Conservation (phyloP, 2,329 filamentous ascomycete species). For the Aspergillus luchuensis region DNA sequence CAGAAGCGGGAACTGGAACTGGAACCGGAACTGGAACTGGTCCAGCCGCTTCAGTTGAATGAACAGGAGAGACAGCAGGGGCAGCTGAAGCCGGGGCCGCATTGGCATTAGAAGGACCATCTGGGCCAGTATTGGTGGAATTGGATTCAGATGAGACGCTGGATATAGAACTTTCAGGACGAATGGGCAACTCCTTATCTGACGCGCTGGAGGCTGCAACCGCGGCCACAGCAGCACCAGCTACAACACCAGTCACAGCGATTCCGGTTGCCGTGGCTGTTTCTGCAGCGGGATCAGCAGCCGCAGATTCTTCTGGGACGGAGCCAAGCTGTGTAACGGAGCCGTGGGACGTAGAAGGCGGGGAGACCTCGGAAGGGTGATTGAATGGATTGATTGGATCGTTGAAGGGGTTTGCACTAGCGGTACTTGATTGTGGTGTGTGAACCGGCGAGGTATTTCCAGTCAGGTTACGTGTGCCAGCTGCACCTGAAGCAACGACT, state of each 20-base stretch:
- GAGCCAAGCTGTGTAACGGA: constrained; percentile 13
- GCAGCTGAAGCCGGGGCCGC: constrained; percentile 11
- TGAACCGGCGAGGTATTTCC: constrained; percentile 32
- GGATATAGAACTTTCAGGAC: constrained; percentile 25
- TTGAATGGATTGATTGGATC: constrained; percentile 72
- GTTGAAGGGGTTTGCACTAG: constrained; percentile 50
- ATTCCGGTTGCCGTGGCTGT: constrained; percentile 33
- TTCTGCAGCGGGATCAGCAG: constrained; percentile 45
- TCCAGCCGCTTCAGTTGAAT: constrained; percentile 17
- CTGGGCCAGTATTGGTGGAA: constrained; percentile 28
- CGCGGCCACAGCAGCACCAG: constrained; percentile 42
- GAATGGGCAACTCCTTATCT: constrained; percentile 24
- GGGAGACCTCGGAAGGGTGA: constrained; percentile 56
- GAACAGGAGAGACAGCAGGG: constrained; percentile 16
- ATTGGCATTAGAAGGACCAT: constrained; percentile 23
- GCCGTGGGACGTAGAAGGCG: constrained; percentile 18
- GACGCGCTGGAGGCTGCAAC: constrained; percentile 33
- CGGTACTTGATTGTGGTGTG: constrained; percentile 42
- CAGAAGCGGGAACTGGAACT: constrained; percentile 5
- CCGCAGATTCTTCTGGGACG: constrained; percentile 2
- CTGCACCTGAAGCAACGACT: constrained; percentile 21
- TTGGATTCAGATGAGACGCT: constrained; percentile 24
- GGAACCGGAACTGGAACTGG: constrained; percentile 37
- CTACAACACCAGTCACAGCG: constrained; percentile 45
- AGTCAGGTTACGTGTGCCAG: constrained; percentile 37